Conservation (phyloP, 192 early-diverging fungal genomes). For the Pilobolus umbonatus region DNA sequence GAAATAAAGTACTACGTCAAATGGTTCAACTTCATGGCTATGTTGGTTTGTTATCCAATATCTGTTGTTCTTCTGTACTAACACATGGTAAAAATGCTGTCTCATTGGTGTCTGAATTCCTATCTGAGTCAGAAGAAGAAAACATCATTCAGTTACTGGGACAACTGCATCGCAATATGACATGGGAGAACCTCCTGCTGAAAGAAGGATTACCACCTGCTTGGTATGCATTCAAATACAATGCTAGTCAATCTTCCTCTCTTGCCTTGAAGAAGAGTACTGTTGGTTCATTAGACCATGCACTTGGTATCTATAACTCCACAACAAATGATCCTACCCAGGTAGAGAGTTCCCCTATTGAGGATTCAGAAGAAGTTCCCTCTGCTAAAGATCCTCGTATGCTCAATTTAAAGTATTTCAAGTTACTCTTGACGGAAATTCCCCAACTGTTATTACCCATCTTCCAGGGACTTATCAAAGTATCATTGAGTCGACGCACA, state of each 20-base stretch:
- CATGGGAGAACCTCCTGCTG: slow-evolving; percentile 61
- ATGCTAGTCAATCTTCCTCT: slow-evolving; percentile 6
- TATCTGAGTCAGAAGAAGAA: slow-evolving; percentile 41
- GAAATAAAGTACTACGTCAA: slow-evolving; percentile 47
- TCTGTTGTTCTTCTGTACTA: slow-evolving; percentile 61
- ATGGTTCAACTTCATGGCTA: slow-evolving; percentile 60
- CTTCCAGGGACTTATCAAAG: slow-evolving; percentile 63
- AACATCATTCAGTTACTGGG: slow-evolving; percentile 49
- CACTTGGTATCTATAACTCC: slow-evolving; percentile 23
- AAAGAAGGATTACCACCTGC: slow-evolving; percentile 53
- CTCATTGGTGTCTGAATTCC: slow-evolving; percentile 58
- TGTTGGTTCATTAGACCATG: slow-evolving; percentile 13
- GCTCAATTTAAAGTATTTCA: slow-evolving; percentile 61
- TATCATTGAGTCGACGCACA: slow-evolving; percentile 52
- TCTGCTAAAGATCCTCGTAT: slow-evolving; percentile 50
- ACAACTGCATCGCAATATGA: slow-evolving; percentile 56
- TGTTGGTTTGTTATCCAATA: slow-evolving; percentile 61
- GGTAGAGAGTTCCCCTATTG: background rate
- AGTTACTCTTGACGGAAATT: slow-evolving; percentile 61
- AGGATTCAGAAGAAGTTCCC: slow-evolving; percentile 4
- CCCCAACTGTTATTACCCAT: slow-evolving; percentile 55
- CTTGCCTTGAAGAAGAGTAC: slow-evolving; percentile 27
- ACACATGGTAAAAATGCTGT: slow-evolving; percentile 60
- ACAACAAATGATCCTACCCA: background rate
- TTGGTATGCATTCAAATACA: slow-evolving; percentile 60